Evolutionary conservation across 768 basidiomycete genomes (phyloP).

Genomic region (Suillus variegatus): DNA sequence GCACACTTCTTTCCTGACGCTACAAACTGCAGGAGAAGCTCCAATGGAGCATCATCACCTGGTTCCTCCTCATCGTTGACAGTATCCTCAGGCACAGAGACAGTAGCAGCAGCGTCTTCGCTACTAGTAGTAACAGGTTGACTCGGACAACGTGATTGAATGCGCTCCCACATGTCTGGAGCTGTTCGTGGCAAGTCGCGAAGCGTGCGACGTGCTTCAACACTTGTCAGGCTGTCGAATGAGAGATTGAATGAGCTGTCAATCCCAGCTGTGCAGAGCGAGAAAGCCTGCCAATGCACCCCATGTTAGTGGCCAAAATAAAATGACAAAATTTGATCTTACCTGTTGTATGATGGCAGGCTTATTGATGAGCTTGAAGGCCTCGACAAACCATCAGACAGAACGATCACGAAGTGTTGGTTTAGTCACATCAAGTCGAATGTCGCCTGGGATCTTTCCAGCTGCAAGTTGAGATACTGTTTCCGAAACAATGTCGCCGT

Average conservation of each 20-base stretch:
- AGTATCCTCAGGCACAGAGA: neutral
- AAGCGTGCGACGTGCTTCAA: neutral
- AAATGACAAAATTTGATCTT: slow-evolving; percentile 1
- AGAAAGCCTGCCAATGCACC: too few species aligned
- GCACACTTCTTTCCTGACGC: neutral
- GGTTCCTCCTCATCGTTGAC: neutral
- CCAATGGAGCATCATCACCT: neutral
- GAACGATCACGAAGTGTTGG: slow-evolving; percentile 24
- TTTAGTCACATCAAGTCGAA: slow-evolving; percentile 23
- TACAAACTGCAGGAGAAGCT: slow-evolving; percentile 1
- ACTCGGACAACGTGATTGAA: neutral
- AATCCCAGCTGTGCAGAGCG: too few species aligned
- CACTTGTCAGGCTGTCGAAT: slow-evolving; percentile 4
- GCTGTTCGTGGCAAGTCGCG: neutral
- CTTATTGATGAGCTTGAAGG: slow-evolving; percentile 29
- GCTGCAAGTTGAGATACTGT: neutral
- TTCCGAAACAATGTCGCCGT: too few species aligned
- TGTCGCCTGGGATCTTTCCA: slow-evolving; percentile 7
- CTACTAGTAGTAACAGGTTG: too few species aligned
- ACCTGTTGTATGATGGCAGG: slow-evolving; percentile 33
- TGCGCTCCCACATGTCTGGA: neutral
- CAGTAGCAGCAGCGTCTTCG: too few species aligned
- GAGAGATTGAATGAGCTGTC: slow-evolving; percentile 4
- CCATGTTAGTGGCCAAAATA: neutral
- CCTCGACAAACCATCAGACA: slow-evolving; percentile 36